phyloP scores from a whole-genome alignment of 2,329 filamentous ascomycete species.

The Nothomitra cinnamomea region DNA sequence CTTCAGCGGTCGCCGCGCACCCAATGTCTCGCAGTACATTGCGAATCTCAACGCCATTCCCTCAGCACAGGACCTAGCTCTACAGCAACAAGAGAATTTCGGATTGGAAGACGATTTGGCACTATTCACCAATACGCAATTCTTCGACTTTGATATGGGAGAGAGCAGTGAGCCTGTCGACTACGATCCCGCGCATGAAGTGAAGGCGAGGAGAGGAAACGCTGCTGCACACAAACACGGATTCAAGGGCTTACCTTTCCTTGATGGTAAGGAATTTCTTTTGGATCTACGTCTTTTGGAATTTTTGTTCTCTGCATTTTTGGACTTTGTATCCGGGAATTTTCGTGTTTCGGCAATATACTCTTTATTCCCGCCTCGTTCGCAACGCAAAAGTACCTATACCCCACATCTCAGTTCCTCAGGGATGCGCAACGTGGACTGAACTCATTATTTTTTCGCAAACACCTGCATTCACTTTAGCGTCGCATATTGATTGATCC shows the following conservation, averaged over 20 bases:
- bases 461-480: too few species aligned
- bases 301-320: too few species aligned
- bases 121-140: slow-evolving; percentile 68
- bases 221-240: slow-evolving; percentile 4
- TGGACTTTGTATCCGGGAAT: too few species aligned
- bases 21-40: slow-evolving; percentile 82
- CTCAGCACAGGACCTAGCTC: slow-evolving; percentile 43
- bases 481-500: too few species aligned
- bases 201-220: slow-evolving; percentile 5
- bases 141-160: slow-evolving; percentile 62
- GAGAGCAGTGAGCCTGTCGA: slow-evolving; percentile 16
- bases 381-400: too few species aligned
- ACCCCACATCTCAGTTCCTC: too few species aligned
- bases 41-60: slow-evolving; percentile 64
- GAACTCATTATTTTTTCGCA: too few species aligned
- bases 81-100: slow-evolving; percentile 39
- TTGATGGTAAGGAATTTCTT: slow-evolving; percentile 22
- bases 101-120: slow-evolving; percentile 55
- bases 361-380: too few species aligned
- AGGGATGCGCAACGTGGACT: too few species aligned
- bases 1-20: slow-evolving; percentile 59
- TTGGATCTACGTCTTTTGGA: neutral
- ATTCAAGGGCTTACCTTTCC: slow-evolving; percentile 9
- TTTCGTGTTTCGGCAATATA: too few species aligned
- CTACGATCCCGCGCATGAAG: slow-evolving; percentile 5